These are phyloP conservation scores for Sphagnum contortum DNA, from an alignment of 225 moss, liverwort and hornwort genomes.

Conservation along the genomic window DNA sequence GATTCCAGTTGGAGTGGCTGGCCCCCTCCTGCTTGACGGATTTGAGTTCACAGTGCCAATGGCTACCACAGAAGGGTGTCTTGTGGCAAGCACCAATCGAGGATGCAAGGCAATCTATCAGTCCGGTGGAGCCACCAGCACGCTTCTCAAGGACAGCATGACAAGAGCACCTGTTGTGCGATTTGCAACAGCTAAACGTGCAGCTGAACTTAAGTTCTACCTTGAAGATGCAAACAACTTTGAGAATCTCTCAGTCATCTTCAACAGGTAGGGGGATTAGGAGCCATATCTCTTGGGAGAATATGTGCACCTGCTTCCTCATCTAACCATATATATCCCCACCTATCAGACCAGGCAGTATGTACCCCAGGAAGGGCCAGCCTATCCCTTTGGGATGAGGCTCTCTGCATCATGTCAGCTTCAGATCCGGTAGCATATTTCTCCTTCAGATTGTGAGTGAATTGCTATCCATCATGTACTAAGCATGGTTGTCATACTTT, in stretches of 20 bases:
- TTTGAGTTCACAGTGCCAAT: slow-evolving; percentile 73
- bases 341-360: too few relatives aligned
- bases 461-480: too few relatives aligned
- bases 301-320: too few relatives aligned
- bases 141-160: slow-evolving; percentile 72
- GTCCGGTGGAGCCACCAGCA: slow-evolving; percentile 80
- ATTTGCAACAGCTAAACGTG: slow-evolving; percentile 50
- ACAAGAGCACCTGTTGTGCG: slow-evolving; percentile 96
- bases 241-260: slow-evolving; percentile 67
- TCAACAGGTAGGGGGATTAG: slow-evolving; percentile 21
- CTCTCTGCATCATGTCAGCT: too few relatives aligned
- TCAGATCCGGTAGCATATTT: too few relatives aligned
- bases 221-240: slow-evolving; percentile 74
- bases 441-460: too few relatives aligned
- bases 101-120: slow-evolving; percentile 92
- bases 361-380: too few relatives aligned
- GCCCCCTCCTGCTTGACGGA: slow-evolving; percentile 76
- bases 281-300: too few relatives aligned
- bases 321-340: too few relatives aligned
- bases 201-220: slow-evolving; percentile 85
- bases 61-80: slow-evolving; percentile 95
- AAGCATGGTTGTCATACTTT: too few relatives aligned
- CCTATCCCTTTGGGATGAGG: too few relatives aligned
- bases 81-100: slow-evolving; percentile 92
- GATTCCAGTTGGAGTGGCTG: slow-evolving; percentile 86